A percentile compares a stretch with the other conserved stretches of the same genome.
phyloP scores from a whole-genome alignment of 306 rosid species.

The Quercus parvula region DNA sequence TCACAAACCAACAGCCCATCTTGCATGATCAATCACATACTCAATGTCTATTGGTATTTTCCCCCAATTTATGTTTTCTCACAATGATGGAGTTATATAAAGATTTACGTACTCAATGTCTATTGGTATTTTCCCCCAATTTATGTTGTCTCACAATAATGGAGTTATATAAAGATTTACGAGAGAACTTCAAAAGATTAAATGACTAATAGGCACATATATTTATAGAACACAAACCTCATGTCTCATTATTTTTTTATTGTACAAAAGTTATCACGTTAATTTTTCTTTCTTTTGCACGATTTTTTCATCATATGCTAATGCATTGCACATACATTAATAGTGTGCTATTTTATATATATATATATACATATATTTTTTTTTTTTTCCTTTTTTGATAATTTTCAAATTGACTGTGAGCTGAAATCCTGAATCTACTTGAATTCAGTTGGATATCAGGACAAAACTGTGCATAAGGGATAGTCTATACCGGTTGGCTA shows the following conservation, averaged over 20 bases:
- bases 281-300: background rate
- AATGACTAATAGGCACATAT: background rate
- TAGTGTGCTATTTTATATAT: background rate
- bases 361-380: background rate
- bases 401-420: background rate
- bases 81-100: too few species aligned
- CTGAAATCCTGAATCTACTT: constrained; percentile 15
- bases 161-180: too few species aligned
- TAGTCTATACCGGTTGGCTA: constrained; percentile 86
- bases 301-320: background rate
- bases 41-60: too few species aligned
- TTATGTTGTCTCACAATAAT: too few species aligned
- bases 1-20: too few species aligned
- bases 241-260: too few species aligned
- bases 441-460: constrained; percentile 66
- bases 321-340: background rate
- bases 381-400: background rate
- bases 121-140: too few species aligned
- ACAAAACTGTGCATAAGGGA: constrained; percentile 86
- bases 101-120: too few species aligned
- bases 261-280: background rate
- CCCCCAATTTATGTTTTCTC: too few species aligned
- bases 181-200: background rate
- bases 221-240: background rate
- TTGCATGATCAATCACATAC: too few species aligned